Base-by-base conservation (phyloP, 768 basidiomycete species). In the Cystobasidiopsis lactophilus region DNA sequence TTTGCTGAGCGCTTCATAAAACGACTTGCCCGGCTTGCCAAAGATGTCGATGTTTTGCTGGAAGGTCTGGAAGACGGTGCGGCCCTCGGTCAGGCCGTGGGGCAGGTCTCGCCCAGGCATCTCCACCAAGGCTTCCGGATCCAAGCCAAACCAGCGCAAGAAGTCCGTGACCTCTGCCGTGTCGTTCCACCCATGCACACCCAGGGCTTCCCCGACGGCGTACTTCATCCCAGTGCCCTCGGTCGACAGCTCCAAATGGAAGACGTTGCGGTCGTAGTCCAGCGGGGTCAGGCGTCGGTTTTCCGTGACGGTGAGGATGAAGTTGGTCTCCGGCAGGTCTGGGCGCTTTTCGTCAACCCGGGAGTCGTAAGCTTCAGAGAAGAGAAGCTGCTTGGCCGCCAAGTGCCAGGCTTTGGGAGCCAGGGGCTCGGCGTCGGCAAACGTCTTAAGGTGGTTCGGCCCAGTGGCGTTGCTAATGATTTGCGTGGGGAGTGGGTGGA, bases 111-210 rank as follows among this genome's bases (percentile, higher is more conserved):
- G 72, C 24, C 82, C 71, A 21, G 86, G 81, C 56, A 95, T 78
- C 26, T 80, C 84, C 62, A 96, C 71, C 52, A 96, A 71, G 27
- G 75, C 75, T 54, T 77, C 69, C 0, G 82, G 79, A 60, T 88
- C 77, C 41, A 85, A 76, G 41, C 84, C 85, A 67, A 91, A 96
- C 85, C 85, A 91, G 14, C 66, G 58, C 65, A 88, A 88, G 68
- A 98, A 96, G 52, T 85, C 79, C 19, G 75, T 66, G 2, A 93
- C 85, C 57, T 98, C 91, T 50, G 74, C 68, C 39, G 75, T 75
- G 63, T 96, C 88, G 66, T 98, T 96, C 88, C 89, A 95, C 5
- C 93, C 93, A 65, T 98, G 88, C 40, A 96, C 73, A 40, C 89
- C 93, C 38, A 98, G 77, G 13, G 93, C 93, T 68, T 96, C 93